Percentiles rank a stretch among this genome's conserved stretches.
phyloP scores from a whole-genome alignment of 78 protist species.

The Chrysochromulina tobinii region DNA sequence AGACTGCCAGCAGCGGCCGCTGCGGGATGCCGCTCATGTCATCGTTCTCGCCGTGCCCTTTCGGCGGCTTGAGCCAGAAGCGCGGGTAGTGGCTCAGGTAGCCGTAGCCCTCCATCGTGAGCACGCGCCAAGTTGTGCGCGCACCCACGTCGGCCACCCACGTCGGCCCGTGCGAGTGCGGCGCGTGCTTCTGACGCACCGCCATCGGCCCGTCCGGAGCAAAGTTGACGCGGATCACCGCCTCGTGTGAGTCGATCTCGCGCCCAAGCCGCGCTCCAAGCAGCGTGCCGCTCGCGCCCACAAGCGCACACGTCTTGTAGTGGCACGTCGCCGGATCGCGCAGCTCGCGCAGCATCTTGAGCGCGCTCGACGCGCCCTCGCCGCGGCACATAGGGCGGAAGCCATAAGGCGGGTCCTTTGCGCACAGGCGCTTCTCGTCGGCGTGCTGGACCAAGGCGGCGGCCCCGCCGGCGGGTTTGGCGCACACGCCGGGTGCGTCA shows the following conservation, averaged over 20 bases:
- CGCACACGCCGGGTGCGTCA: neutral
- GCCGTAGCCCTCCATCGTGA: constrained; percentile 2
- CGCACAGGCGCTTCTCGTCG: neutral
- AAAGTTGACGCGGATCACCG: neutral
- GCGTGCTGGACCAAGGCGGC: constrained; percentile 8
- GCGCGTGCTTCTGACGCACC: neutral
- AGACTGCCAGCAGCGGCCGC: neutral
- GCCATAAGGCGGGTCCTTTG: neutral
- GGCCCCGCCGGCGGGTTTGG: neutral
- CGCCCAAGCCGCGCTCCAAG: neutral
- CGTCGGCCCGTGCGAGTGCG: neutral
- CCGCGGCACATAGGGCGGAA: neutral
- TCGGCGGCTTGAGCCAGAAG: neutral
- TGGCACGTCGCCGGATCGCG: neutral
- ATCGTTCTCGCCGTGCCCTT: neutral
- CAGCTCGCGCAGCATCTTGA: neutral
- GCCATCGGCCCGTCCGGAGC: neutral
- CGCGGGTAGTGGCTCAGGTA: neutral
- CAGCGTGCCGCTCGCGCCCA: neutral
- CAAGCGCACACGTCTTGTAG: neutral
- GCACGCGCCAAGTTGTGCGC: constrained; percentile 22
- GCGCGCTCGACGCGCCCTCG: neutral
- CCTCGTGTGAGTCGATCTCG: neutral
- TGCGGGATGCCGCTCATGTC: neutral
- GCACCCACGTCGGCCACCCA: neutral